These are phyloP conservation scores for Neofusicoccum sp. DNA, from an alignment of 2,329 filamentous ascomycete species.

Conservation along the genomic window DNA sequence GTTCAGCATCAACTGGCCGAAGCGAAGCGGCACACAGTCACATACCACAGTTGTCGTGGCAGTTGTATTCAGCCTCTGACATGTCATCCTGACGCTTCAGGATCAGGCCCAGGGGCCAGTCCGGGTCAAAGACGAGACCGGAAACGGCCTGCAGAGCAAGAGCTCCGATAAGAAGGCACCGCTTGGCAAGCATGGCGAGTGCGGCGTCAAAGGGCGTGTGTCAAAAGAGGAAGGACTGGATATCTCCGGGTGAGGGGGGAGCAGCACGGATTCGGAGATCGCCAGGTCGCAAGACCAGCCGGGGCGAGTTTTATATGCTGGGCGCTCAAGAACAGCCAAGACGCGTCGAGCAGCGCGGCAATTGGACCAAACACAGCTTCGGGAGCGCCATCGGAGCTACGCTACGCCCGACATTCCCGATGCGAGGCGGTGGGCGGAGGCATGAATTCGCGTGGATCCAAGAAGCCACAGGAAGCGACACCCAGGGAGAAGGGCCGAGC, in stretches of 20 bases:
- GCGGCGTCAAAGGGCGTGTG: neutral
- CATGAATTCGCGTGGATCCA: neutral
- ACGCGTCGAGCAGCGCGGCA: neutral
- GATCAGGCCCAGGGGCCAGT: neutral
- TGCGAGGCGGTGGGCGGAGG: slow-evolving; percentile 2
- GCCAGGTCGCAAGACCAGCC: neutral
- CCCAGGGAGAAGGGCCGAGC: neutral
- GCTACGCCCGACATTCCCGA: neutral
- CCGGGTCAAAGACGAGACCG: neutral
- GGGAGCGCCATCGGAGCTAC: neutral
- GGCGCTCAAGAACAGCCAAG: neutral
- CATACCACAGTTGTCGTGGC: slow-evolving; percentile 40
- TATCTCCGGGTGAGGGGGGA: neutral
- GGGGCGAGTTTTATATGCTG: neutral
- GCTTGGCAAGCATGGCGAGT: neutral
- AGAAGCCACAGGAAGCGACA: neutral
- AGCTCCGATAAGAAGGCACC: neutral
- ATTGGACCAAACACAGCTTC: neutral
- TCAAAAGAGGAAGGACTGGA: neutral
- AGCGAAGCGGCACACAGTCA: neutral
- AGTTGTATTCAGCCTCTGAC: slow-evolving; percentile 36
- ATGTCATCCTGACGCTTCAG: slow-evolving; percentile 17
- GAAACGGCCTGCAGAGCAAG: neutral
- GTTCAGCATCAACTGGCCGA: neutral
- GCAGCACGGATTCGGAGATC: neutral